phyloP scores from a whole-genome alignment of 768 basidiomycete species.

The Boletales sp. region DNA sequence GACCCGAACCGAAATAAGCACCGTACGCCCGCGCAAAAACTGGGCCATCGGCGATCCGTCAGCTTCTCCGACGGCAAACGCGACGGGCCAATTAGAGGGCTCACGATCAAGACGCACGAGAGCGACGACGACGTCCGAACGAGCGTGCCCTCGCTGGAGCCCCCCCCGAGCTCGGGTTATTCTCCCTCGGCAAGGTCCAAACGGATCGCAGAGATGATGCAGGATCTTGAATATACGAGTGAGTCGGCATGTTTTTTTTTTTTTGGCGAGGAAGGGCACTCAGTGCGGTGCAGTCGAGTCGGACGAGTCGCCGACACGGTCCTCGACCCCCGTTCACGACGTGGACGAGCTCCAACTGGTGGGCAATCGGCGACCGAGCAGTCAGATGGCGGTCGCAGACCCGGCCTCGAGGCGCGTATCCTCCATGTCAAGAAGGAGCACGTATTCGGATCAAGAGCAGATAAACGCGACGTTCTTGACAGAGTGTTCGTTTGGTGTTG shows the following conservation, averaged over 20 bases:
- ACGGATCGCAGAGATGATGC: constrained; percentile 78
- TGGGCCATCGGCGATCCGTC: constrained; percentile 73
- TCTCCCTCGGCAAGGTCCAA: constrained; percentile 68
- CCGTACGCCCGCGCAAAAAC: constrained; percentile 51
- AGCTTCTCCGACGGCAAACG: constrained; percentile 95
- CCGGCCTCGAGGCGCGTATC: constrained; percentile 38
- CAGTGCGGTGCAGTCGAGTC: constrained; percentile 24
- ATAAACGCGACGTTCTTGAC: constrained; percentile 76
- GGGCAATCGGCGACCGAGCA: constrained; percentile 39
- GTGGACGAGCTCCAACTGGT: constrained; percentile 47
- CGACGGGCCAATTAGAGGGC: constrained; percentile 81
- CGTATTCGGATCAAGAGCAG: constrained; percentile 30
- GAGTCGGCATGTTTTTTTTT: constrained; percentile 31
- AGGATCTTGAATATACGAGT: constrained; percentile 70
- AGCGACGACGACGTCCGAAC: constrained; percentile 34
- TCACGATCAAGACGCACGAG: constrained; percentile 37
- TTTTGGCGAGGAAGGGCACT: constrained; percentile 2
- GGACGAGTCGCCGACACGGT: constrained; percentile 57
- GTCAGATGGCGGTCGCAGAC: constrained; percentile 22
- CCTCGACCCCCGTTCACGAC: constrained; percentile 42
- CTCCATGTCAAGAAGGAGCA: constrained; percentile 43
- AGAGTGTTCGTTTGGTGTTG: constrained; percentile 93
- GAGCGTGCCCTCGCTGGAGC: constrained; percentile 16
- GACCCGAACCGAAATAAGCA: constrained; percentile 45
- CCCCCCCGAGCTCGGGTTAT: constrained; percentile 25